Evolutionary conservation across 345 rosid genomes (phyloP).

Genomic region (Eucalyptus coolabah): DNA sequence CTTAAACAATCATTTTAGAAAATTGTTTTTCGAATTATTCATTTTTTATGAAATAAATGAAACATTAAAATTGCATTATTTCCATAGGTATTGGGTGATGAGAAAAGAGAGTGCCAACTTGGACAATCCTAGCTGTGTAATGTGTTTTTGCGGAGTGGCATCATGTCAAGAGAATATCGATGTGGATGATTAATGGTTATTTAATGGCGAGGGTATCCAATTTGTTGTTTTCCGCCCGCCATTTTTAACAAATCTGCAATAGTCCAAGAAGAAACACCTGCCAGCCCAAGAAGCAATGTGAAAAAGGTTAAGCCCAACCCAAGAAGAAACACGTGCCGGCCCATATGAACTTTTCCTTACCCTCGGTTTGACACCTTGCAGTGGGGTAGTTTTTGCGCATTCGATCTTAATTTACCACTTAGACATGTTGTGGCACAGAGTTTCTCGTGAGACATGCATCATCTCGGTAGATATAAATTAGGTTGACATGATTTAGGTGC

Average conservation of each 20-base stretch:
- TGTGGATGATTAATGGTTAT: neutral
- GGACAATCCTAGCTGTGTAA: neutral
- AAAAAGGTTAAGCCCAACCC: neutral
- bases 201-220: neutral
- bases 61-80: too few species aligned
- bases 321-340: neutral
- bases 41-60: too few species aligned
- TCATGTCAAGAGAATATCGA: neutral
- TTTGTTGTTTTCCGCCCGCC: neutral
- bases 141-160: neutral
- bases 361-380: neutral
- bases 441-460: neutral
- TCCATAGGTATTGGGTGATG: neutral
- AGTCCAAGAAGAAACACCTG: neutral
- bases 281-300: neutral
- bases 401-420: neutral
- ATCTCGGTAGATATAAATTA: neutral
- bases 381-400: neutral
- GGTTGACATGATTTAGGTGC: neutral
- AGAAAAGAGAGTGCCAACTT: neutral
- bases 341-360: neutral
- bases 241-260: neutral
- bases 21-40: too few species aligned
- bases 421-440: neutral
- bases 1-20: too few species aligned